Evolutionary conservation across 441 rosid genomes (phyloP).

Genomic region (Bruguiera hainesii): DNA sequence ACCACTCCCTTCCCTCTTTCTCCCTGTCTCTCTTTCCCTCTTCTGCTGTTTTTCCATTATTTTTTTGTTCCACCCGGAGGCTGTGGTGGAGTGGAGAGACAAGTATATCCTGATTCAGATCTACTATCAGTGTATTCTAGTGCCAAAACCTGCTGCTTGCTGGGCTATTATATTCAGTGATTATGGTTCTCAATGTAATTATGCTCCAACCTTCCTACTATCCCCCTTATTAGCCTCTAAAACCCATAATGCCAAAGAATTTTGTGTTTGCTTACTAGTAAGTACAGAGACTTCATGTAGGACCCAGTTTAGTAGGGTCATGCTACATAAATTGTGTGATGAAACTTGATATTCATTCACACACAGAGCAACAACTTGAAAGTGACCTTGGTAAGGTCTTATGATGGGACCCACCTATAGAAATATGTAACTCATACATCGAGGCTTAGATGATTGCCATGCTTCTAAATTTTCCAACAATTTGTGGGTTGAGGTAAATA

Average conservation of each 20-base stretch:
- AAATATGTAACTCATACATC: constrained; percentile 3
- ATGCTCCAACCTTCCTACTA: no score
- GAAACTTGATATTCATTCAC: not conserved
- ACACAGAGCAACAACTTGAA: constrained; percentile 12
- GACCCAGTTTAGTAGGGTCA: constrained; percentile 1
- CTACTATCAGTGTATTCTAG: no score
- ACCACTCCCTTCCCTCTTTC: not conserved
- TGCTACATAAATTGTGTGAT: constrained; percentile 3
- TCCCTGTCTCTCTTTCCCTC: not conserved
- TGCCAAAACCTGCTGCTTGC: no score
- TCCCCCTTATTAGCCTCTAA: no score
- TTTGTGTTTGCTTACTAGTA: no score
- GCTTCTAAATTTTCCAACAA: no score
- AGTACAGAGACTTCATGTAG: not conserved
- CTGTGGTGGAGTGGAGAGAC: no score
- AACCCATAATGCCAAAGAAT: no score
- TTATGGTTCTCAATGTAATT: no score
- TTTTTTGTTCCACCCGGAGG: no score
- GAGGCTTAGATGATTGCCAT: not conserved
- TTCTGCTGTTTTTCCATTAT: no score
- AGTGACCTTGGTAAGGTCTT: constrained; percentile 12
- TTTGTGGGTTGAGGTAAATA: not conserved
- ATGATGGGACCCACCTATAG: constrained; percentile 1
- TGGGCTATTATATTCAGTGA: no score
- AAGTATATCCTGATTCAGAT: not conserved